Conservation (phyloP, 75 land plant genomes). For the Picea sitchensis region DNA sequence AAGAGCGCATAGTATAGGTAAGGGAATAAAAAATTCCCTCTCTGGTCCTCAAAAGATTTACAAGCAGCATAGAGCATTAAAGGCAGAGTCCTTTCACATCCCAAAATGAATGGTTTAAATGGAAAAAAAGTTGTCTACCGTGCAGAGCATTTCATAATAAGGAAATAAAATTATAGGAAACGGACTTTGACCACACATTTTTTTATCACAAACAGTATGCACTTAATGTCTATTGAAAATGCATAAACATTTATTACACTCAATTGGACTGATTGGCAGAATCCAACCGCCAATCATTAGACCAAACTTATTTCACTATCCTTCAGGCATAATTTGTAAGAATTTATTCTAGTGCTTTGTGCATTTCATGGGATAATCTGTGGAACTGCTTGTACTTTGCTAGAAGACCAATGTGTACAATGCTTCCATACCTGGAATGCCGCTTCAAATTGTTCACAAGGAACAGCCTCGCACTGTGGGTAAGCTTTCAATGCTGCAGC, state of each 20-base stretch:
- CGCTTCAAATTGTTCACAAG: constrained; percentile 56
- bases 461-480: constrained; percentile 55
- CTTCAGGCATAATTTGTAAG: not conserved
- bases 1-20: not conserved
- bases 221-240: not conserved
- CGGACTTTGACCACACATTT: not conserved
- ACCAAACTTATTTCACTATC: not conserved
- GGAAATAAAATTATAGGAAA: not conserved
- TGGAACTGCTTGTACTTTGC: not conserved
- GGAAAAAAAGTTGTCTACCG: not conserved
- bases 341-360: not conserved
- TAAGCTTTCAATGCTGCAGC: constrained; percentile 51
- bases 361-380: not conserved
- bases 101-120: not conserved
- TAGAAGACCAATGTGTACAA: not conserved
- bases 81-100: not conserved
- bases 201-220: not conserved
- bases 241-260: not conserved
- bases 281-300: not conserved
- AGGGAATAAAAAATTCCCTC: not conserved
- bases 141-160: not conserved
- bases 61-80: not conserved
- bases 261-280: not conserved
- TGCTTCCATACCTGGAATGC: constrained; percentile 37
- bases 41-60: not conserved